Evolutionary conservation across 257 asterid genomes (phyloP).

Genomic region (Solanum chiquidenum): DNA sequence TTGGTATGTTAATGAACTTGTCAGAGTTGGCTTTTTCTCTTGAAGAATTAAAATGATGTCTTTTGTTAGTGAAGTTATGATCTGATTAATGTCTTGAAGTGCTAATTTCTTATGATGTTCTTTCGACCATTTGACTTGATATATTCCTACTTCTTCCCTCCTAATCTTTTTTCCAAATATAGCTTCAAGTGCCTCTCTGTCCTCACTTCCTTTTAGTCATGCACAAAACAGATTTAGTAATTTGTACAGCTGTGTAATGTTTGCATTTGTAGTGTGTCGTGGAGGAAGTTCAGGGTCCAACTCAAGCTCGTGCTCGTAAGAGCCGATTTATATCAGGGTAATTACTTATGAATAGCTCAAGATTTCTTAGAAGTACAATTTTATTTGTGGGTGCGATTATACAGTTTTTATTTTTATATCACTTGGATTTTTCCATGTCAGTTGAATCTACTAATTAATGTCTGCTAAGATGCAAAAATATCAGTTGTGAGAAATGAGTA

Average conservation of each 20-base stretch:
- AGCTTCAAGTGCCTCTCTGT: not conserved
- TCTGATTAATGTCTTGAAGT: not conserved
- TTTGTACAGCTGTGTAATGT: not conserved
- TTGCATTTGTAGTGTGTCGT: slow-evolving; percentile 63
- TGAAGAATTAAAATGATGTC: not conserved
- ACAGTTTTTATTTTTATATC: not conserved
- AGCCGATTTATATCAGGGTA: slow-evolving; percentile 98
- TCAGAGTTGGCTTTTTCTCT: not conserved
- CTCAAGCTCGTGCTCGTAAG: slow-evolving; percentile 94
- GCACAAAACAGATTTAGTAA: not conserved
- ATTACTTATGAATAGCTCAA: slow-evolving; percentile 3
- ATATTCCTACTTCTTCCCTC: not conserved
- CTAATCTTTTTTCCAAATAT: not conserved
- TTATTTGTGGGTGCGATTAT: not conserved
- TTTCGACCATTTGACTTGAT: not conserved
- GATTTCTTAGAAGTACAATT: not conserved
- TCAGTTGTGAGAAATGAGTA: not conserved
- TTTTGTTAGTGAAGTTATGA: not conserved
- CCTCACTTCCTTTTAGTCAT: not conserved
- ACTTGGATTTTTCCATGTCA: not conserved
- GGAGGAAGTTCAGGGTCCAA: slow-evolving; percentile 99
- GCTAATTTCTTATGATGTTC: not conserved
- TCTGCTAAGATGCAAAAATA: not conserved
- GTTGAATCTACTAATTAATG: not conserved
- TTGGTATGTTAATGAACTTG: not conserved